A percentile compares a stretch with the other conserved stretches of the same genome.
phyloP scores from a whole-genome alignment of 2,329 filamentous ascomycete genomes.

The Stylonectria norvegica region DNA sequence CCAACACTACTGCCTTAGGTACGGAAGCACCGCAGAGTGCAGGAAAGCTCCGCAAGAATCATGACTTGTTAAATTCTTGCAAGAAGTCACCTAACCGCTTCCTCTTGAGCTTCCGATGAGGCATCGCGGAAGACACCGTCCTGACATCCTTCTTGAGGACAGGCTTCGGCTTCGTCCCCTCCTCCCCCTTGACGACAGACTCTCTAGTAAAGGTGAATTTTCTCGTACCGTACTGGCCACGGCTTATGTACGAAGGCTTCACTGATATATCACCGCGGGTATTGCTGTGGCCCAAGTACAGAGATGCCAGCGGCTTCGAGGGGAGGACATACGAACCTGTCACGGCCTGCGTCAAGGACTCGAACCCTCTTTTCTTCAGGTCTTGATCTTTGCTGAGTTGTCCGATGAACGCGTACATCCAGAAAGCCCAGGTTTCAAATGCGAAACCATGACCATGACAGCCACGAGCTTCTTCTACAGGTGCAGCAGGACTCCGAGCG shows the following conservation, averaged over 20 bases:
- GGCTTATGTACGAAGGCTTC: slow-evolving; percentile 35
- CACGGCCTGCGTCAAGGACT: slow-evolving; percentile 27
- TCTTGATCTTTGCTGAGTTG: slow-evolving; percentile 37
- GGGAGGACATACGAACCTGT: slow-evolving; percentile 38
- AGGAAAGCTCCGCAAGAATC: background rate
- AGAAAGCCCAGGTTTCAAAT: slow-evolving; percentile 41
- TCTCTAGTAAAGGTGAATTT: slow-evolving; percentile 34
- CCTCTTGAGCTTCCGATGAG: slow-evolving; percentile 31
- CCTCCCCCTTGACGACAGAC: slow-evolving; percentile 5
- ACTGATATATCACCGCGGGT: slow-evolving; percentile 31
- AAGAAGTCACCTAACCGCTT: slow-evolving; percentile 35
- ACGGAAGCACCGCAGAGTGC: background rate
- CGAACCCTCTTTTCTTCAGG: slow-evolving; percentile 21
- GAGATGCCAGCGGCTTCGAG: slow-evolving; percentile 35
- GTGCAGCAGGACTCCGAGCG: slow-evolving; percentile 30
- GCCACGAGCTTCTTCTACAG: slow-evolving; percentile 25
- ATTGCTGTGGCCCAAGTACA: slow-evolving; percentile 37
- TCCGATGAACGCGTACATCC: slow-evolving; percentile 40
- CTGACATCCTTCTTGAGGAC: slow-evolving; percentile 13
- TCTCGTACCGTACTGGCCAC: slow-evolving; percentile 33
- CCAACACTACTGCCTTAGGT: background rate
- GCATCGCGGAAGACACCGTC: slow-evolving; percentile 15
- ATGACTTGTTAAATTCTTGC: slow-evolving; percentile 25
- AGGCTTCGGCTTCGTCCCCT: slow-evolving; percentile 3
- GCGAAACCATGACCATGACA: slow-evolving; percentile 35